A percentile compares a stretch with the other conserved stretches of the same genome.
These are phyloP conservation scores for Wickerhamomyces bovis DNA, from an alignment of 805 yeast species.

Conservation along the genomic window DNA sequence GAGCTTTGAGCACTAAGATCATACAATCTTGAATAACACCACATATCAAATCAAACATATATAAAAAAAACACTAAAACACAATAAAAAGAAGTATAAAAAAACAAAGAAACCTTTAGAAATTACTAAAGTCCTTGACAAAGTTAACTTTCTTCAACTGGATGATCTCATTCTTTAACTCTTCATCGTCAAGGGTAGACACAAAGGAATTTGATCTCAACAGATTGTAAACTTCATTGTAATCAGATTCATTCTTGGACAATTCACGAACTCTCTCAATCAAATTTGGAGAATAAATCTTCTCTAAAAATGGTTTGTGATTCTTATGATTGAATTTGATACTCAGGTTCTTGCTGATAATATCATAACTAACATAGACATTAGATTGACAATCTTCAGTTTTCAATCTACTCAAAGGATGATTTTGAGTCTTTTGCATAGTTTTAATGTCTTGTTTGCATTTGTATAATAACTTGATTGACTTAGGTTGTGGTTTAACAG, in stretches of 20 bases:
- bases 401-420: slow-evolving; percentile 13
- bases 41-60: background rate
- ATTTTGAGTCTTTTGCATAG: slow-evolving; percentile 14
- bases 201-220: slow-evolving; percentile 4
- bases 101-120: slow-evolving; percentile 3
- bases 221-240: slow-evolving; percentile 6
- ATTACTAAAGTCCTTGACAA: slow-evolving; percentile 17
- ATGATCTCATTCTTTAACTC: slow-evolving; percentile 13
- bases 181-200: slow-evolving; percentile 5
- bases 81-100: background rate
- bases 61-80: background rate
- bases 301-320: slow-evolving; percentile 18
- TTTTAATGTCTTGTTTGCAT: slow-evolving; percentile 23
- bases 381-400: slow-evolving; percentile 22
- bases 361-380: slow-evolving; percentile 21
- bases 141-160: slow-evolving; percentile 14
- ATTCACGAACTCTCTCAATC: slow-evolving; percentile 12
- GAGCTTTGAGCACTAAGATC: no score
- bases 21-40: background rate
- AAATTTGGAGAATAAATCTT: slow-evolving; percentile 15
- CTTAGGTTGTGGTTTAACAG: slow-evolving; percentile 19
- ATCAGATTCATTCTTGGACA: slow-evolving; percentile 6
- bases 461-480: slow-evolving; percentile 20
- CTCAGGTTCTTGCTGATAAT: slow-evolving; percentile 15
- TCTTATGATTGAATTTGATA: slow-evolving; percentile 19